Percentiles rank a stretch among this genome's conserved stretches.
Evolutionary conservation across 192 early-diverging fungal species (phyloP).

Genomic region (Rhizoclosmatium sp.): DNA sequence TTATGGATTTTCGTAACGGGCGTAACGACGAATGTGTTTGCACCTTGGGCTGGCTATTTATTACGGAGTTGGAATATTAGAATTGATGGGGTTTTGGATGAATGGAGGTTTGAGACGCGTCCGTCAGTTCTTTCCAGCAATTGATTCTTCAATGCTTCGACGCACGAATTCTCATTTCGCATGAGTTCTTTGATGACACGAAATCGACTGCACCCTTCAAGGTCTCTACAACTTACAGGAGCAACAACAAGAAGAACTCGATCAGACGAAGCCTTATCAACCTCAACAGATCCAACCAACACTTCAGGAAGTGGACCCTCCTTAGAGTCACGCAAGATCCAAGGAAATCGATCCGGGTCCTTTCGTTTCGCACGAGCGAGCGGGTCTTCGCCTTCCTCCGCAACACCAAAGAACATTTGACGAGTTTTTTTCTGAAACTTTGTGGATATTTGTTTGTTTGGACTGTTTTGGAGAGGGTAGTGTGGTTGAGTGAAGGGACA

Average conservation of each 20-base stretch:
- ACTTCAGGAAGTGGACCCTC: conserved; percentile 33
- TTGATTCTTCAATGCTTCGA: no score
- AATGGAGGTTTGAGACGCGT: background rate
- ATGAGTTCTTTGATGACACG: background rate
- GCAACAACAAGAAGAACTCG: conserved; percentile 46
- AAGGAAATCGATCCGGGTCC: conserved; percentile 57
- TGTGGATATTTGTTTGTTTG: conserved; percentile 38
- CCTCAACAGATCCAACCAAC: conserved; percentile 46
- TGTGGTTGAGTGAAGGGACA: background rate
- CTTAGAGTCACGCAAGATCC: conserved; percentile 44
- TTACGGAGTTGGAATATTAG: background rate
- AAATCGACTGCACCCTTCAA: background rate
- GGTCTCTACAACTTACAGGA: conserved; percentile 13
- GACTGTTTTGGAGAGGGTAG: background rate
- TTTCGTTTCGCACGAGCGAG: conserved; percentile 18
- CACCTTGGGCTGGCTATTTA: conserved; percentile 17
- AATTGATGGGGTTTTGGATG: background rate
- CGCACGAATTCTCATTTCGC: no score
- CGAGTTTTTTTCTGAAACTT: conserved; percentile 62
- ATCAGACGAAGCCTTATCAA: conserved; percentile 38
- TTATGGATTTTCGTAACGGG: conserved; percentile 60
- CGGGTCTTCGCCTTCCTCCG: conserved; percentile 14
- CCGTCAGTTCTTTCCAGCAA: no score
- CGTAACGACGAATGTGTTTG: conserved; percentile 42
- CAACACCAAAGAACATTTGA: conserved; percentile 46